Base-by-base conservation (phyloP, 345 rosid genomes). In the Dovyalis caffra region DNA sequence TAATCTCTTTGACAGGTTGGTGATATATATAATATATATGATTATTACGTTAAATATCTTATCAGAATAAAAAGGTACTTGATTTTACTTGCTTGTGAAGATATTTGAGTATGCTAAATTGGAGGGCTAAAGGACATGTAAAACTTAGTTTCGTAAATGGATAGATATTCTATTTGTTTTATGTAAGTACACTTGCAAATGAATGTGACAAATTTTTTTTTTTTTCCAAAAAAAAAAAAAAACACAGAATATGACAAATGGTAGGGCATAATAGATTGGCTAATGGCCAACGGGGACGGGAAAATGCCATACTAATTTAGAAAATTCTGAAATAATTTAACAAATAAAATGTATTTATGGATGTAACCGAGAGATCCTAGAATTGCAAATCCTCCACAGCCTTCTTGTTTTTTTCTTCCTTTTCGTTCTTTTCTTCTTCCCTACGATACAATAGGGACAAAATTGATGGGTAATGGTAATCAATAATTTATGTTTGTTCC, bases 391-490 rank as follows among this genome's bases (percentile, higher is more conserved):
- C 5, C 8, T 35, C 56, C 35, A n/a, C n/a, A n/a, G n/a, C n/a
- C n/a, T 26, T 18, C 60, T 60, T 6, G n/a, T 12, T 38, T 29
- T 8, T 64, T 8, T 25, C 60, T 40, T n/a, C 32, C 18, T 7
- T 38, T 1, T 1, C 25, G 3, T 20, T 33, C 29, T 47, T 69
- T 40, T 61, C 64, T 60, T 72, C 26, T 70, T 69, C 53, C 73
- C 69, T 16, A 32, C 18, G 68, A 64, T 79, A 66, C 21, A 10
- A 64, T 49, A 49, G 78, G 18, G 81, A 70, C 82, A 82, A 67
- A 34, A 49, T 34, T 56, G 3, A 37, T 63, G 64, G 73, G 53
- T 66, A 14, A 61, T 12, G 21, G 45, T 31, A 34, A 32, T 23
- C n/a, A 23, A 67, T 77, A 56, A 20, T 69, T 82, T 53, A 56